Base-by-base conservation (phyloP, 768 basidiomycete genomes). In the Russula sp. region DNA sequence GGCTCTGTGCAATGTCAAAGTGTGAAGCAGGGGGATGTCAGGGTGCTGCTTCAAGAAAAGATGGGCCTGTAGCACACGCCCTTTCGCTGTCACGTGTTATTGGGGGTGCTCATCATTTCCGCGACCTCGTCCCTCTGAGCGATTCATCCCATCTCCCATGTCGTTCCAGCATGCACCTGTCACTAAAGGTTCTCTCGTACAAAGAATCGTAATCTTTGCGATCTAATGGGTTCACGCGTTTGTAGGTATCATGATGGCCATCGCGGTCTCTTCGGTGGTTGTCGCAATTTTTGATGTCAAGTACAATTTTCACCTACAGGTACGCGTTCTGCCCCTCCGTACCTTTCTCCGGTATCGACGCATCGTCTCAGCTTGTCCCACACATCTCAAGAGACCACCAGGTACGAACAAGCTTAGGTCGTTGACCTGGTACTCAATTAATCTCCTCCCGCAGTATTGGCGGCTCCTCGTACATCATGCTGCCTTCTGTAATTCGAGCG, bases 341-440 rank as follows among this genome's bases (percentile, higher is more conserved):
- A n/a, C 54, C 48, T 16, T 52, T 51, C 44, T 49, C 20, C 11
- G 30, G 24, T 48, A 53, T 59, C 49, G 48, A 63, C 48, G 18
- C 28, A 6, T 60, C 18, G 1, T 61, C 56, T 24, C 67, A 94
- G 87, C 82, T 95, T 46, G 83, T 90, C 22, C 94, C 94, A 2
- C 94, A 97, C 73, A 81, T 97, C 54, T 92, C 91, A n/a, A 84
- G 84, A 59, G 84, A 95, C 73, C 89, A 92, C 71, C 94, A 96
- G 80, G 94, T 92, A 77, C 56, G 74, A 67, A 64, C 58, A 63
- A 58, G 22, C 36, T 55, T 55, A 32, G 57, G 57, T 57, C 24
- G 2, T 34, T 40, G 18, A 26, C 24, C 24, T 58, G 48, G 30
- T 16, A 8, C 26, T 13, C 14, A 48, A 48, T 44, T 20, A 20